A percentile compares a stretch with the other conserved stretches of the same genome.
These are phyloP conservation scores for Psilocybe subaeruginosa DNA, from an alignment of 768 basidiomycete genomes.

Conservation along the genomic window DNA sequence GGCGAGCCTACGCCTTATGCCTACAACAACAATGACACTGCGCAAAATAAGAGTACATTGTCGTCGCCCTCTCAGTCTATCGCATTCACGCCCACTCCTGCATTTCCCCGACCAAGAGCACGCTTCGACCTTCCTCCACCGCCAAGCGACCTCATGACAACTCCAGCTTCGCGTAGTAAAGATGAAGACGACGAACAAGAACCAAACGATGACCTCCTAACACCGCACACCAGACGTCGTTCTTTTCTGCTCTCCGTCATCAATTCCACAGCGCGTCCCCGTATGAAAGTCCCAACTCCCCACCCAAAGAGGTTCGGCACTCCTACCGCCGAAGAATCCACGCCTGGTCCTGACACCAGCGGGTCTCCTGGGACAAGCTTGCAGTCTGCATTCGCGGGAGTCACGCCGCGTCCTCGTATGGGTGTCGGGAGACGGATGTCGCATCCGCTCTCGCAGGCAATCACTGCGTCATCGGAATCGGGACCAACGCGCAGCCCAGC, in stretches of 20 bases:
- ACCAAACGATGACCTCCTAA: constrained; percentile 51
- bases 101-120: constrained; percentile 61
- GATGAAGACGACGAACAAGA: constrained; percentile 26
- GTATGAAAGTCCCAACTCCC: constrained; percentile 66
- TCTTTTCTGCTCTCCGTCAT: constrained; percentile 86
- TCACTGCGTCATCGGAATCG: constrained; percentile 32
- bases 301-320: constrained; percentile 50
- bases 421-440: constrained; percentile 46
- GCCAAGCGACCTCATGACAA: constrained; percentile 42
- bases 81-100: constrained; percentile 72
- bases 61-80: constrained; percentile 60
- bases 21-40: constrained; percentile 23
- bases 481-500: constrained; percentile 32
- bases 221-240: constrained; percentile 72
- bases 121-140: constrained; percentile 59
- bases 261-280: constrained; percentile 79
- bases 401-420: constrained; percentile 63
- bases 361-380: constrained; percentile 33
- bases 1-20: constrained; percentile 46
- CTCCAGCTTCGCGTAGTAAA: constrained; percentile 30
- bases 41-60: constrained; percentile 38
- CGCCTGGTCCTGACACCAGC: constrained; percentile 34
- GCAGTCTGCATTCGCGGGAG: constrained; percentile 60
- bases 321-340: constrained; percentile 33
- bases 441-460: constrained; percentile 68